These are phyloP conservation scores for Podospora bellae-mahoneyi DNA, from an alignment of 495 filamentous ascomycete genomes.

Conservation along the genomic window DNA sequence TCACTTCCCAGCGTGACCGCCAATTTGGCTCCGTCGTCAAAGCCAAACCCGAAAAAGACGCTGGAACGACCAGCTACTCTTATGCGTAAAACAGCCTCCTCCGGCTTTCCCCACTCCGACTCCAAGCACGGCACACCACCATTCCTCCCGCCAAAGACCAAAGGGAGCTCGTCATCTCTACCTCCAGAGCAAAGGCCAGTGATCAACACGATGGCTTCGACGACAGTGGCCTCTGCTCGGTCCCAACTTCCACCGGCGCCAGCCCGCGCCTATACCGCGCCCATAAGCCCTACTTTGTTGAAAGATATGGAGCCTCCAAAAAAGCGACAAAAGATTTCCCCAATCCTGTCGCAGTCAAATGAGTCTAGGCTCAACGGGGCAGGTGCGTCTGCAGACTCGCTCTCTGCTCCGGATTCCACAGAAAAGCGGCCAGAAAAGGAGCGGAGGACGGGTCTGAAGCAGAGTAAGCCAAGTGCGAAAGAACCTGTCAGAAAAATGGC, in stretches of 20 bases:
- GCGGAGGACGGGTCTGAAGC: not conserved
- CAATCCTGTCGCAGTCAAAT: constrained; percentile 4
- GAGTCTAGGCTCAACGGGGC: constrained; percentile 8
- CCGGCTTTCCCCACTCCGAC: not conserved
- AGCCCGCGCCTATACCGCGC: constrained; percentile 14
- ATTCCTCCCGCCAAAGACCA: not conserved
- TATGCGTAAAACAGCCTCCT: not conserved
- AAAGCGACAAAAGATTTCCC: constrained; percentile 21
- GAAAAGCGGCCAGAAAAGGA: not conserved
- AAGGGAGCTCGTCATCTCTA: not conserved
- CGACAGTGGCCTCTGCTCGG: not conserved
- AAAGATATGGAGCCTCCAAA: constrained; percentile 16
- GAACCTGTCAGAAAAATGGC: not conserved
- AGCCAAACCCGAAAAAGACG: constrained; percentile 12
- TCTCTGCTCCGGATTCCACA: not conserved
- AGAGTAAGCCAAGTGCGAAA: not conserved
- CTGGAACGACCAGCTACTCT: not conserved
- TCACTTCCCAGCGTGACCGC: not conserved
- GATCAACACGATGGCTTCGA: not conserved
- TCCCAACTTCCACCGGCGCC: not conserved
- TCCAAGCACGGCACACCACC: constrained; percentile 16
- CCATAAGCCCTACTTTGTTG: constrained; percentile 7
- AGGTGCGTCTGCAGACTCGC: not conserved
- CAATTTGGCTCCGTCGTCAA: not conserved
- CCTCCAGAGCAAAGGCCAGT: not conserved